Base-by-base conservation (phyloP, 306 rosid genomes). In the Dalbergia cochinchinensis region DNA sequence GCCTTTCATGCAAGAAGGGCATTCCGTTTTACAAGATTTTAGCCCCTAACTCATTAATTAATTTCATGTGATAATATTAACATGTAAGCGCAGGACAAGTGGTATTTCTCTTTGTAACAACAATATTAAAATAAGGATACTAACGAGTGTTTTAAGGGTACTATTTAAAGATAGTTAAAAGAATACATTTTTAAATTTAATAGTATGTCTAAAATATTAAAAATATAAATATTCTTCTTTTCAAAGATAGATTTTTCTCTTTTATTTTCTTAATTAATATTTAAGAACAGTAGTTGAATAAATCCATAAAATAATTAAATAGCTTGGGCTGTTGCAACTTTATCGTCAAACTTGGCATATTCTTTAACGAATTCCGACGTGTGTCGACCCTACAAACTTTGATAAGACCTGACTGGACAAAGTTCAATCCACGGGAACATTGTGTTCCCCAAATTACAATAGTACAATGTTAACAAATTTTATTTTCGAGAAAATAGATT, bases 71-170 rank as follows among this genome's bases (percentile, higher is more conserved):
- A 22, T 18, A 16, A 37, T 45, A 11, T 33, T 50, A 64, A 26
- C 39, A 51, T 66, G 44, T 39, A 51, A 15, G 77, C 15, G 2
- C 65, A 75, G 61, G 39, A 39, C 78, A 82, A 82, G 51, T 51
- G 53, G 74, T 19, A 31, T 62, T 82, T 76, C 74, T 63, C 78
- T 76, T 70, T 62, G 42, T 61, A 76, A 6, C 54, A 65, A 6
- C 51, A 54, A 8, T 69, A 53, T 4, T 78, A 47, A 26, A 26
- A 1, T 26, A 26, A 26, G 2, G 2, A 26, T 26, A 26, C 3
- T 26, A 26, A 26, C 31, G 31, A 26, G 2, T 2, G 3, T 26
- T 2, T 0, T 26, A 1, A 26, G 31, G 0, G 2, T 2, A 26
- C 31, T 26, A 1, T 0, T 26, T 26, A 26, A 26, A 1, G 0